phyloP scores from a whole-genome alignment of 2,329 filamentous ascomycete genomes.

The Orbilia ellipsospora region DNA sequence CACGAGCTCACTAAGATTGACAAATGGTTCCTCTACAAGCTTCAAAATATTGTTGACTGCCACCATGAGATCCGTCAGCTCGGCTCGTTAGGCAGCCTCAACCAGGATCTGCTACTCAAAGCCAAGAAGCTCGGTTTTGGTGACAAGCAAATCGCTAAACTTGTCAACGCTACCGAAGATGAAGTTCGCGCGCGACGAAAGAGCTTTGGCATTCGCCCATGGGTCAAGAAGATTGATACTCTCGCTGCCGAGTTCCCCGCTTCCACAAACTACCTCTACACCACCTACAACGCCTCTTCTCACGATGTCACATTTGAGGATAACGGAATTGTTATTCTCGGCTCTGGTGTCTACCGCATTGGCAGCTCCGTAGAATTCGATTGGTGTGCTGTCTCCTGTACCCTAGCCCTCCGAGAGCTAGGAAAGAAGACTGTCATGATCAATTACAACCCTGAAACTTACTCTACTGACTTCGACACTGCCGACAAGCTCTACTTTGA shows the following conservation, averaged over 20 bases:
- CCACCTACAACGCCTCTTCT: constrained; percentile 93
- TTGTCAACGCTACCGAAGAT: constrained; percentile 86
- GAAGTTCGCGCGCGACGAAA: constrained; percentile 86
- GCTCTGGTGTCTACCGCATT: constrained; percentile 96
- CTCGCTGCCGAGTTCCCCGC: constrained; percentile 96
- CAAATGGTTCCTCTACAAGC: constrained; percentile 99
- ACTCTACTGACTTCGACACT: constrained; percentile 84
- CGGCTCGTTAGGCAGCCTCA: constrained; percentile 83
- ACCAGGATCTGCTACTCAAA: constrained; percentile 87
- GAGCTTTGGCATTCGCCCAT: constrained; percentile 88
- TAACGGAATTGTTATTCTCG: constrained; percentile 87
- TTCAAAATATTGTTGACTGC: constrained; percentile 95
- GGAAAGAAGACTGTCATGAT: constrained; percentile 99
- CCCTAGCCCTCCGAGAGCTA: constrained; percentile 81
- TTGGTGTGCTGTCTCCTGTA: constrained; percentile 95
- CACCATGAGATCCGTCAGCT: constrained; percentile 85
- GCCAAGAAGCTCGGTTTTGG: constrained; percentile 99
- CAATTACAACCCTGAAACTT: constrained; percentile 88
- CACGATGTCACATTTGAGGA: constrained; percentile 96
- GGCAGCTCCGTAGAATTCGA: constrained; percentile 98
- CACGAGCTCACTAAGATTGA: constrained; percentile 98
- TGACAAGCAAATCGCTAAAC: constrained; percentile 90
- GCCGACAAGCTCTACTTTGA: constrained; percentile 97
- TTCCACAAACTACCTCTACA: constrained; percentile 95
- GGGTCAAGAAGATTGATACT: constrained; percentile 98